Base-by-base conservation (phyloP, 2,329 filamentous ascomycete genomes). In the Alternaria rosae region DNA sequence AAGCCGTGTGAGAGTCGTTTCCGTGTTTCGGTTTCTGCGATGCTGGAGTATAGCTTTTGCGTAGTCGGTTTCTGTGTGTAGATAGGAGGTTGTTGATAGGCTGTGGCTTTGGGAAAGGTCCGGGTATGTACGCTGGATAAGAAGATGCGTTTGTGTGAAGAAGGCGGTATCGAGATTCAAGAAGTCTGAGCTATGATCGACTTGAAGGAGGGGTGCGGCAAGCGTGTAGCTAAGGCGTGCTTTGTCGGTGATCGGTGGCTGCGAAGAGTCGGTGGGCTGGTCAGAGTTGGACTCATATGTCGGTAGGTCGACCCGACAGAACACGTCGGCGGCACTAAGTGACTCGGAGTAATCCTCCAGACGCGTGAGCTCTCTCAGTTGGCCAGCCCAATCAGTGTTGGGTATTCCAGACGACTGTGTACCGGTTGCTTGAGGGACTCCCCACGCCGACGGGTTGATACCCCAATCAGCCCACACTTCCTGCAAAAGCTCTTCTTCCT, bases 391-490 rank as follows among this genome's bases (percentile, higher is more conserved):
- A 8, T 51, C 20, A 5, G 17, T 9, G 4, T 25, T 54, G 10
- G 48, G 48, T 6, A 28, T 7, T 23, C 5, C 28, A 30, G 28
- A 21, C 12, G n/a, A n/a, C n/a, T 42, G 28, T 30, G 20, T 30
- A 12, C 17, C 13, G 25, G 5, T 48, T 32, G 28, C 41, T 25
- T 57, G 35, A 20, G 30, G 38, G 12, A 21, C 28, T n/a, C 23
- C 43, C 68, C 88, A 89, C 60, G 89, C 84, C 15, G 85, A 85
- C 21, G 89, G 74, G 70, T 90, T 88, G 28, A 93, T 76, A 20
- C 82, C 80, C 89, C 92, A 94, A 63, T 87, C 86, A 35, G 88
- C 82, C 85, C 90, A 91, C 1, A 85, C 79, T 76, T 93, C 88
- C 44, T 85, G 83, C 64, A 91, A 79, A 3, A 89, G 79, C 68